A percentile compares a stretch with the other conserved stretches of the same genome.
Evolutionary conservation across 805 yeast genomes (phyloP).

Genomic region (Wickerhamomyces sydowiorum): DNA sequence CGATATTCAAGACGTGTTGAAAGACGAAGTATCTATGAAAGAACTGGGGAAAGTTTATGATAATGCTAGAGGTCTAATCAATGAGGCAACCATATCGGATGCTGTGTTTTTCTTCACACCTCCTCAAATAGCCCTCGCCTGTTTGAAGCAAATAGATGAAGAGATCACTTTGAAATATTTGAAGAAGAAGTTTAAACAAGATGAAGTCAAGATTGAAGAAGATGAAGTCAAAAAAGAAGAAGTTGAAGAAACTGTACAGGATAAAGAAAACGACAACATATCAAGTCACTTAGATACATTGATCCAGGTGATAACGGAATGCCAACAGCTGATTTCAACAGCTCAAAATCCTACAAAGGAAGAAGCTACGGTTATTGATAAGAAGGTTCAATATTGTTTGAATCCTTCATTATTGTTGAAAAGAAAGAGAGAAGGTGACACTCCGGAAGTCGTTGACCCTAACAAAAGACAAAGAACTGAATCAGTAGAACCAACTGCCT

Average conservation of each 20-base stretch:
- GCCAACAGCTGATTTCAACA: conserved; percentile 40
- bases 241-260: conserved; percentile 1
- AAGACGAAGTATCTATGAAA: conserved; percentile 38
- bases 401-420: conserved; percentile 52
- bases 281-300: conserved; percentile 32
- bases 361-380: conserved; percentile 57
- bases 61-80: conserved; percentile 56
- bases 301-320: conserved; percentile 38
- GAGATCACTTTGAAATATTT: conserved; percentile 63
- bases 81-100: conserved; percentile 71
- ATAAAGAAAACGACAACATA: neutral
- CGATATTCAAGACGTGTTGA: conserved; percentile 66
- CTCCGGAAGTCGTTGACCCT: conserved; percentile 21
- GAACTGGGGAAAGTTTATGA: conserved; percentile 68
- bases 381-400: conserved; percentile 55
- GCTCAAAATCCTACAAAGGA: conserved; percentile 46
- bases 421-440: conserved; percentile 30
- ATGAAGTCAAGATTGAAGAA: conserved; percentile 4
- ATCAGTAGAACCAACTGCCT: conserved; percentile 3
- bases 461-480: conserved; percentile 21
- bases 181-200: conserved; percentile 45
- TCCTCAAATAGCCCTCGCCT: conserved; percentile 91
- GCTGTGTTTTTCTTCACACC: conserved; percentile 79
- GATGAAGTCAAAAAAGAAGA: conserved; percentile 9
- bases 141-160: conserved; percentile 63